Evolutionary conservation across 2,329 filamentous ascomycete species (phyloP), one percentile per base, ranked within the genome.

Genomic region (Aspergillus quadricinctus): DNA sequence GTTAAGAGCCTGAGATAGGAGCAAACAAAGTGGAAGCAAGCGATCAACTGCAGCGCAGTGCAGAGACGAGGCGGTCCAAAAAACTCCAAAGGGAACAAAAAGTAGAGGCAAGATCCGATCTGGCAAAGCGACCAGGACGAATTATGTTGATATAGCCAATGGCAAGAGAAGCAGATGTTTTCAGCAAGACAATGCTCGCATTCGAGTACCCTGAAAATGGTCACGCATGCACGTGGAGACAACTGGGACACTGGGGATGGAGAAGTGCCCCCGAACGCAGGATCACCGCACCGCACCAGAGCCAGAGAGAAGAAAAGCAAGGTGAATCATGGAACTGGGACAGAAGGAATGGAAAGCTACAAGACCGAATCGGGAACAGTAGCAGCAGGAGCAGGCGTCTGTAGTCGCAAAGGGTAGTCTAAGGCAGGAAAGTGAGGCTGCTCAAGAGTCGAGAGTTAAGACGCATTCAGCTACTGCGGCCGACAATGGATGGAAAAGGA

Each of bases 401-500:
- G 25, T 10, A 21, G 29, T 50, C 43, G 29, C 31, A 46, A 35
- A 27, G 17, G 23, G 45, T 35, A n/a, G n/a, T n/a, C n/a, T n/a
- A 50, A 48, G 41, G 41, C 41, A 23, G 41, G 41, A 59, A 61
- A 59, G 59, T 61, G 59, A 61, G 59, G 59, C 59, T 61, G 57
- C 52, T 53, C 27, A 27, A 43, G 11, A 31, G 5, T 29, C 27
- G 14, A 31, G 8, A 31, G n/a, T 27, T 28, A 28, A 29, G 52
- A 45, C 43, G 43, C 23, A 25, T 46, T 46, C 43, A 46, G 43
- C 21, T 27, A 46, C 23, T 21, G 43, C 5, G 25, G 43, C 19
- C 10, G 17, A 46, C 21, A 21, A 14, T 23, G 21, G 23, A 46
- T 7, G 11, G 21, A 46, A 46, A 5, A 25, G 10, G 19, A 23